Evolutionary conservation across 1,139 yeast genomes (phyloP).

Genomic region (Protomyces macrosporus): DNA sequence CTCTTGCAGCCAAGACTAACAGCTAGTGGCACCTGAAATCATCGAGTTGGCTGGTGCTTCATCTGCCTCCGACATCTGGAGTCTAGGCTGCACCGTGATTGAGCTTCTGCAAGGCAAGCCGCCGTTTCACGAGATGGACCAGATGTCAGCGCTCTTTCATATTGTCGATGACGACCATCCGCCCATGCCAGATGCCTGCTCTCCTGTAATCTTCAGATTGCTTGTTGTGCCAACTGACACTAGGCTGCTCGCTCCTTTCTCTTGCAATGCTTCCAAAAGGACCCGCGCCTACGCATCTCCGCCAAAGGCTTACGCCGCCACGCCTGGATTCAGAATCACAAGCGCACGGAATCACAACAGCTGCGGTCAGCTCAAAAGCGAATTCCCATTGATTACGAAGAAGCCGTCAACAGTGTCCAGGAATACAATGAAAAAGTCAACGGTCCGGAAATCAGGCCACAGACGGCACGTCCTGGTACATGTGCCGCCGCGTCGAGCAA

Average conservation of each 20-base stretch:
- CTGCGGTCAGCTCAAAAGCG: background rate
- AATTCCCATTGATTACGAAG: constrained; percentile 34
- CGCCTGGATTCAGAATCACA: constrained; percentile 49
- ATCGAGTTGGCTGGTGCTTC: constrained; percentile 77
- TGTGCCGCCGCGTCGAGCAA: background rate
- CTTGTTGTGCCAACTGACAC: background rate
- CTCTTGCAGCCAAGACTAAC: background rate
- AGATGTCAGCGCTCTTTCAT: constrained; percentile 87
- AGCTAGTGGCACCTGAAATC: constrained; percentile 67
- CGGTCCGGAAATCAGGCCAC: constrained; percentile 6
- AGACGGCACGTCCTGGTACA: background rate
- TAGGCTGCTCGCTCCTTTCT: constrained; percentile 51
- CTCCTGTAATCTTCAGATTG: constrained; percentile 39
- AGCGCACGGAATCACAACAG: constrained; percentile 30
- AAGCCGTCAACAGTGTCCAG: constrained; percentile 38
- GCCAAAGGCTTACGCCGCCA: constrained; percentile 57
- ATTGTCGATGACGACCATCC: constrained; percentile 82
- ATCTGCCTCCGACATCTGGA: constrained; percentile 63
- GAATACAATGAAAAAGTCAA: constrained; percentile 35
- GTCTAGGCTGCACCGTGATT: constrained; percentile 88
- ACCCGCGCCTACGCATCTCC: constrained; percentile 55
- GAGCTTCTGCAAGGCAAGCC: constrained; percentile 84
- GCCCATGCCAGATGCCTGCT: constrained; percentile 61
- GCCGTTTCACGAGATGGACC: constrained; percentile 74
- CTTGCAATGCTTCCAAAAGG: constrained; percentile 70